Base-by-base conservation (phyloP, 1,284 basidiomycete genomes). In the Puccinia polysora region DNA sequence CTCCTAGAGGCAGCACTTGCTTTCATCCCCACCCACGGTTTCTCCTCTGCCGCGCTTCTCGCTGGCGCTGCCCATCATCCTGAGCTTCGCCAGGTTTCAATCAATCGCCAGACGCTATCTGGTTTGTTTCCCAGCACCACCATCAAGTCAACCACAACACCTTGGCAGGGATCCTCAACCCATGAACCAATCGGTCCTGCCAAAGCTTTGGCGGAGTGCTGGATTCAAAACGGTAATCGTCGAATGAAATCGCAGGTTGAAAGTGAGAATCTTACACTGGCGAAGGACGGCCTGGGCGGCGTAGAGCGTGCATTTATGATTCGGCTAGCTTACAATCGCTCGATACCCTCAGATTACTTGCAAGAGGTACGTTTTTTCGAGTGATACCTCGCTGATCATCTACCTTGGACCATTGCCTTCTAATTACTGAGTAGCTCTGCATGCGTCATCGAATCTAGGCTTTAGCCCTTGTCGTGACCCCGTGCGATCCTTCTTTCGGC, bases 111-210 rank as follows among this genome's bases (percentile, higher is more conserved):
- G 45, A 65, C 64, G 23, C 23, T 65, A 12, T 25, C 50, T 36
- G 64, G 64, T 1, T 18, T 65, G 30, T 65, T 65, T 20, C 64
- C 64, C 4, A 53, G 64, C 23, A 52, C 43, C 14, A 65, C 63
- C 14, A 49, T 25, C 25, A n/a, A n/a, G n/a, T n/a, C n/a, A n/a
- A 40, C 40, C 12, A 32, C 34, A 18, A 25, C 25, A 43, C 10
- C 30, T 43, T 3, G 4, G n/a, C 18, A 4, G 18, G 15, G 34
- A 15, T 34, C 1, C 32, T 6, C 32, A 34, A 63, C 18, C 14
- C 25, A 30, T 36, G 50, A 65, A 28, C 50, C 50, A 15, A 65
- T 65, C 6, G 64, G 64, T 14, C 64, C 64, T 15, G 10, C 49
- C 10, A 53, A 65, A n/a, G 64, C 64, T 36, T 65, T 65, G 49